These are phyloP conservation scores for Zygotorulaspora sp. DNA, from an alignment of 805 yeast species.

Conservation along the genomic window DNA sequence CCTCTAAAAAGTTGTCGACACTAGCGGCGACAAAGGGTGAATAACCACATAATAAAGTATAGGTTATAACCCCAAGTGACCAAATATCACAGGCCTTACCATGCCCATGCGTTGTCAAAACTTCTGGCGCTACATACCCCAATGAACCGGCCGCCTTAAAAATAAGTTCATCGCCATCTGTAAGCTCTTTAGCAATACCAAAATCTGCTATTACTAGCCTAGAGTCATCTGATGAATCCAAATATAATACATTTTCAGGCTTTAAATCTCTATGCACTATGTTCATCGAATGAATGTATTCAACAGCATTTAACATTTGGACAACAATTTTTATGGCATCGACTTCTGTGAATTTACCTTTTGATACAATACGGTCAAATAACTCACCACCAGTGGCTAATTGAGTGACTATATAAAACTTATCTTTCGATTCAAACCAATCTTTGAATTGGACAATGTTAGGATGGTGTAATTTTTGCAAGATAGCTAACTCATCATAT, in stretches of 20 bases:
- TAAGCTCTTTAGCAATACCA: constrained; percentile 83
- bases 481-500: constrained; percentile 67
- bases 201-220: constrained; percentile 88
- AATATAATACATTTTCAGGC: constrained; percentile 85
- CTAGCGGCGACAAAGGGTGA: constrained; percentile 87
- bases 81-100: constrained; percentile 95
- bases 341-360: constrained; percentile 81
- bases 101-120: constrained; percentile 75
- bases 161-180: constrained; percentile 54
- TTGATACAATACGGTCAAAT: constrained; percentile 75
- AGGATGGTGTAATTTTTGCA: constrained; percentile 68
- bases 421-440: constrained; percentile 91
- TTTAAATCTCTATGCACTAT: constrained; percentile 93
- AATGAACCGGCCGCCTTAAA: constrained; percentile 82
- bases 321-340: constrained; percentile 75
- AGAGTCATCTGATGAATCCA: constrained; percentile 53
- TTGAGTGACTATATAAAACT: constrained; percentile 90
- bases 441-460: constrained; percentile 86
- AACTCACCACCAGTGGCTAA: constrained; percentile 95
- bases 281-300: constrained; percentile 67
- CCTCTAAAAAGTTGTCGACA: constrained; percentile 73
- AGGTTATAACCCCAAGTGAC: constrained; percentile 91
- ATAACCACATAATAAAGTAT: constrained; percentile 85
- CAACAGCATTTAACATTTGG: constrained; percentile 73
- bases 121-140: constrained; percentile 98